Evolutionary conservation across 2,329 filamentous ascomycete genomes (phyloP).

Genomic region (Chaetomium sp.): DNA sequence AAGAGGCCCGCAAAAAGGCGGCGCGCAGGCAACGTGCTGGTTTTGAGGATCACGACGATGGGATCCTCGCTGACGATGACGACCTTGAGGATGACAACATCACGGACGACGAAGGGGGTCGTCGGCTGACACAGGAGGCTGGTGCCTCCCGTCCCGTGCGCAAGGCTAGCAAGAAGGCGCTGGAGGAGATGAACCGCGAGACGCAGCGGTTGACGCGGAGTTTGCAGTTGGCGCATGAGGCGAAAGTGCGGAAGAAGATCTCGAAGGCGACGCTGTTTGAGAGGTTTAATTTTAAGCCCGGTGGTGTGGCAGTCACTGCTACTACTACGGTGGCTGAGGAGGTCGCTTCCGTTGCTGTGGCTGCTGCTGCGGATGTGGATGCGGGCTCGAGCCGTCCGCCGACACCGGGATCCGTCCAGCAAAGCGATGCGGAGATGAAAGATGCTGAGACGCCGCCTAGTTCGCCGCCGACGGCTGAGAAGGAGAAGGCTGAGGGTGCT

Average conservation of each 20-base stretch:
- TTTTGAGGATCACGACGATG: conserved; percentile 33
- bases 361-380: conserved; percentile 20
- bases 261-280: conserved; percentile 76
- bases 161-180: conserved; percentile 88
- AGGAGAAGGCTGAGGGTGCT: conserved; percentile 9
- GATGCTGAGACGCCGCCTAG: conserved; percentile 63
- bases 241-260: conserved; percentile 86
- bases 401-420: conserved; percentile 38
- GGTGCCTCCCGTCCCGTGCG: conserved; percentile 52
- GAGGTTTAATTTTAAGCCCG: conserved; percentile 66
- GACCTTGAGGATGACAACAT: conserved; percentile 36
- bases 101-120: conserved; percentile 57
- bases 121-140: conserved; percentile 59
- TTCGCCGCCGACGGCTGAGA: conserved; percentile 47
- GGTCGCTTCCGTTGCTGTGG: conserved; percentile 23
- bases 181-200: conserved; percentile 92
- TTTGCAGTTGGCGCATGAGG: conserved; percentile 85
- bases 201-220: conserved; percentile 85
- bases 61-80: conserved; percentile 31
- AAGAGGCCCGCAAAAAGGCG: conserved; percentile 43
- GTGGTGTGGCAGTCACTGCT: conserved; percentile 20
- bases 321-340: conserved; percentile 28
- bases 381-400: conserved; percentile 51
- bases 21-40: conserved; percentile 37
- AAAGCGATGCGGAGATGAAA: conserved; percentile 46